Evolutionary conservation across 2,329 filamentous ascomycete genomes (phyloP), one percentile per base, ranked within the genome.

Genomic region (Colletotrichum tropicicola): DNA sequence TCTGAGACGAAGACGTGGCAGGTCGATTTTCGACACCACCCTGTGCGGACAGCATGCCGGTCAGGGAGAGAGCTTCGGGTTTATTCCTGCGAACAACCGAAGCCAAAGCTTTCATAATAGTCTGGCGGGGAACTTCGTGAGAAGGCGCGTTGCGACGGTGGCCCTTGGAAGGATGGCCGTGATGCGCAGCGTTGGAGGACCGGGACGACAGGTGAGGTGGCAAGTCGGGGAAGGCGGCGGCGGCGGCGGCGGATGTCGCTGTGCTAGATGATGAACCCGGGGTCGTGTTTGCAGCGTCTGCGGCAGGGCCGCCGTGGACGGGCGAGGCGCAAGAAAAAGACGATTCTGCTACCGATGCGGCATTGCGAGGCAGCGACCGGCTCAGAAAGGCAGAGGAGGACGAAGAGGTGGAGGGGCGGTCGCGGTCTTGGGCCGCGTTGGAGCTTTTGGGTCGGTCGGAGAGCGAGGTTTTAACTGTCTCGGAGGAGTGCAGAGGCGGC

Each of bases 81-180:
- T 88, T 87, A 70, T 85, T 84, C 70, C 83, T 86, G 73, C 85
- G 85, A 61, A 85, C 81, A 44, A 87, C 83, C 13, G 92, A 94
- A 59, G 91, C 91, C 69, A 95, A 80, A 6, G 92, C 92, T 80
- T 96, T 94, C 82, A 94, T 88, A 73, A 94, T 89, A 59, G 92
- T 95, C 79, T 95, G 92, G 68, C 89, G 89, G 12, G 92, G 92
- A 69, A 94, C 83, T 71, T 92, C 91, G 74, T 87, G 84, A 10
- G 89, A 91, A 30, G 83, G 81, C 15, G 80, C 77, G 75, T 79
- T 83, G 74, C 83, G 85, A 54, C 78, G 81, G 68, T 84, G 72
- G 51, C 71, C 77, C 43, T 65, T 57, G 32, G 52, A 21, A 43
- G 64, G 47, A 27, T 23, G 65, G 48, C 6, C 56, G 15, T 59